phyloP scores from a whole-genome alignment of 2,329 filamentous ascomycete genomes.

The Pezicula rhizophila region DNA sequence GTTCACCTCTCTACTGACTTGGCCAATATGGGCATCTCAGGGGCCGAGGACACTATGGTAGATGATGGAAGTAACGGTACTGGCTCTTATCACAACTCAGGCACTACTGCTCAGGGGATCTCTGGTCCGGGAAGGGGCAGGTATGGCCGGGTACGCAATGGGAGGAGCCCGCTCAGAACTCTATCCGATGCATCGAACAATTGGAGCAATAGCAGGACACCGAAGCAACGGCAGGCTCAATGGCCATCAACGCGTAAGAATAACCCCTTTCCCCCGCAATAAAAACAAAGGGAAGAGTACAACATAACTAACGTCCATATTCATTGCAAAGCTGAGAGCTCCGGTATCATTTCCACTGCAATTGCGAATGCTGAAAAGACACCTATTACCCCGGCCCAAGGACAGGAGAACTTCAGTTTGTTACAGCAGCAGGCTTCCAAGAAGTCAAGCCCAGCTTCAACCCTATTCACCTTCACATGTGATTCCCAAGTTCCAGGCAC shows the following conservation, averaged over 20 bases:
- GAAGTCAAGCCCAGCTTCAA: conserved; percentile 63
- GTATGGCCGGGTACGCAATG: conserved; percentile 61
- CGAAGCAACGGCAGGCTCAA: conserved; percentile 26
- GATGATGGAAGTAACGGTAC: conserved; percentile 35
- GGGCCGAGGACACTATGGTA: conserved; percentile 36
- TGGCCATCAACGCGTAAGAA: conserved; percentile 24
- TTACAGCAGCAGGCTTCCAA: conserved; percentile 62
- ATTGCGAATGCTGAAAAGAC: conserved; percentile 81
- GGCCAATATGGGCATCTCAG: conserved; percentile 54
- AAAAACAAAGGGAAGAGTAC: too few species aligned
- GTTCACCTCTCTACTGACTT: conserved; percentile 53
- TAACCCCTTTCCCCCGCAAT: conserved; percentile 5
- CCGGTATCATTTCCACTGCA: conserved; percentile 83
- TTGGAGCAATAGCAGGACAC: conserved; percentile 26
- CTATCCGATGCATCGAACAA: conserved; percentile 45
- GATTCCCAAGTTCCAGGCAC: conserved; percentile 81
- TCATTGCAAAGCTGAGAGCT: conserved; percentile 44
- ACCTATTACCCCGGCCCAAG: conserved; percentile 49
- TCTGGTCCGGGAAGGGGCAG: conserved; percentile 81
- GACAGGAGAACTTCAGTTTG: conserved; percentile 74
- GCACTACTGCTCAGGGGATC: conserved; percentile 59
- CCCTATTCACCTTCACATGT: conserved; percentile 95
- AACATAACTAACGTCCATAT: conserved; percentile 11
- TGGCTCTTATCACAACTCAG: conserved; percentile 50
- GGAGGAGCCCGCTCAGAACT: conserved; percentile 56